Conservation (phyloP, 495 filamentous ascomycete genomes). For the Astrocystis sublimbata region DNA sequence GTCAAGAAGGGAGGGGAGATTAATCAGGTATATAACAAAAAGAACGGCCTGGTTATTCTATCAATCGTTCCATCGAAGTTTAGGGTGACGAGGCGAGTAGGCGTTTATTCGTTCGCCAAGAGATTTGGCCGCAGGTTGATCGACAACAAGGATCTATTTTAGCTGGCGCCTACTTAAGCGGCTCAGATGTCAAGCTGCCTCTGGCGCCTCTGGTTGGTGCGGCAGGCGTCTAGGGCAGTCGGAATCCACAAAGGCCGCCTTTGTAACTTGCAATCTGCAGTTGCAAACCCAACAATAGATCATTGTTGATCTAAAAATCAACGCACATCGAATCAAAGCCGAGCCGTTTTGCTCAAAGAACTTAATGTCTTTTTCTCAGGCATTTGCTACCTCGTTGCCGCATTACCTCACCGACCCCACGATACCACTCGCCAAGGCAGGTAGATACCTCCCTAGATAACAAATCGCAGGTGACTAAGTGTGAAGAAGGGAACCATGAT, state of each 20-base stretch:
- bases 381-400: no score
- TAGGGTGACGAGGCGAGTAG: slow-evolving; percentile 13
- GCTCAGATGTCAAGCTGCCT: no score
- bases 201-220: neutral
- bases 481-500: slow-evolving; percentile 11
- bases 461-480: no score
- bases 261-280: neutral
- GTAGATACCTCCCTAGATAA: no score
- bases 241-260: neutral
- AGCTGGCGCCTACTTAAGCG: slow-evolving; percentile 11
- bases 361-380: no score
- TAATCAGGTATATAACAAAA: neutral
- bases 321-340: slow-evolving; percentile 11
- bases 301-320: neutral
- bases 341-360: no score
- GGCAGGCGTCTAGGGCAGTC: neutral
- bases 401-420: no score
- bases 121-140: neutral
- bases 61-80: no score
- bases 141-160: neutral
- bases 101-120: slow-evolving; percentile 14
- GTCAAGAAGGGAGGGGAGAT: neutral
- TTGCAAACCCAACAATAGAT: neutral
- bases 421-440: no score
- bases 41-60: neutral